Evolutionary conservation across 768 basidiomycete species (phyloP).

Genomic region (Suillus discolor): DNA sequence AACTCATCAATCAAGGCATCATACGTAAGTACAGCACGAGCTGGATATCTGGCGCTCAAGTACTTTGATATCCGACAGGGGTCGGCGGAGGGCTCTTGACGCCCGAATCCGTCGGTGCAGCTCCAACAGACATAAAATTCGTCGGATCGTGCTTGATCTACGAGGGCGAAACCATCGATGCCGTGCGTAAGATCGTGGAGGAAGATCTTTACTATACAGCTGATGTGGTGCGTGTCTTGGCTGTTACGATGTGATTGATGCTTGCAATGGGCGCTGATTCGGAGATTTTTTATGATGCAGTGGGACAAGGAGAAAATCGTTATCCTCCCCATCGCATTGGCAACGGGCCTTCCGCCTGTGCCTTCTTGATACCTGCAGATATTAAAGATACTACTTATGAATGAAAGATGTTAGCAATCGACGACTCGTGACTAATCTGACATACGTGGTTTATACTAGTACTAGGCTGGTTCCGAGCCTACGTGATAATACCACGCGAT

Average conservation of each 20-base stretch:
- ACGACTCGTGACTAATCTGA: too few species aligned
- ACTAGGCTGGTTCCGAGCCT: too few species aligned
- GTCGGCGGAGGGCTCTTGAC: slow-evolving; percentile 59
- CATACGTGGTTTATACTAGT: too few species aligned
- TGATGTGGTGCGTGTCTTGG: slow-evolving; percentile 23
- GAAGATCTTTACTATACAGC: slow-evolving; percentile 24
- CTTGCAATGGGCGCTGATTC: background rate
- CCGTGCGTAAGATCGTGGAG: slow-evolving; percentile 30
- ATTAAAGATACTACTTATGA: background rate
- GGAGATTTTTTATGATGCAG: slow-evolving; percentile 28
- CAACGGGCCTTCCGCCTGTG: slow-evolving; percentile 21
- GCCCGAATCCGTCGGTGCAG: slow-evolving; percentile 54
- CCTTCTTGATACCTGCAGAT: slow-evolving; percentile 8
- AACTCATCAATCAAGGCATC: slow-evolving; percentile 39
- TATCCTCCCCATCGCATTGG: slow-evolving; percentile 47
- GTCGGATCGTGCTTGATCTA: slow-evolving; percentile 57
- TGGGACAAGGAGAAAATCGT: slow-evolving; percentile 61
- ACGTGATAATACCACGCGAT: background rate
- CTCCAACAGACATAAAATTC: slow-evolving; percentile 54
- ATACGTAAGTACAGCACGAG: slow-evolving; percentile 45
- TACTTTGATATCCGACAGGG: slow-evolving; percentile 35
- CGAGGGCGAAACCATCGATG: slow-evolving; percentile 55
- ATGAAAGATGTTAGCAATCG: background rate
- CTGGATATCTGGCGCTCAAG: slow-evolving; percentile 14
- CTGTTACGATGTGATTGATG: background rate